These are phyloP conservation scores for Gossypium bickii DNA, from an alignment of 345 rosid species.

Conservation along the genomic window DNA sequence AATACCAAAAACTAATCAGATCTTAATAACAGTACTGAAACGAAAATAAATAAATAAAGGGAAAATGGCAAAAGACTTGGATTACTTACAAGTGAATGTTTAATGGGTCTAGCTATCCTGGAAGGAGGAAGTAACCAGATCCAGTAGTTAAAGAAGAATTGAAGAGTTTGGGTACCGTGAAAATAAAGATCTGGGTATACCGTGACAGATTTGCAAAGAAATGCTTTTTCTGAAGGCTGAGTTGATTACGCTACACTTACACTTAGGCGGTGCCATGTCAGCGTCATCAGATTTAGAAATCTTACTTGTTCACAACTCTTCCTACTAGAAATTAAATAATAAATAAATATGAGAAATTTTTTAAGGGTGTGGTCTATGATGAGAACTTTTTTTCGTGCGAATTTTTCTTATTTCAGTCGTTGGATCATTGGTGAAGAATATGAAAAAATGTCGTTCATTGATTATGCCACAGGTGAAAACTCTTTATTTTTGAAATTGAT, in stretches of 20 bases:
- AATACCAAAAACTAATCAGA: constrained; percentile 3
- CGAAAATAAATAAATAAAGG: background rate
- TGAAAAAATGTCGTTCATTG: no score
- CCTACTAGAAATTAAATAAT: no score
- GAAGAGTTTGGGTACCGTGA: background rate
- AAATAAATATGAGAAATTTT: no score
- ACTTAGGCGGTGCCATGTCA: constrained; percentile 4
- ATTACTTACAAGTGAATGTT: constrained; percentile 30
- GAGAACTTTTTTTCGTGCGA: no score
- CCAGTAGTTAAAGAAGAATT: background rate
- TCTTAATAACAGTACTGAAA: constrained; percentile 3
- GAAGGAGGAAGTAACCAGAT: constrained; percentile 9
- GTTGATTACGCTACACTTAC: constrained; percentile 7
- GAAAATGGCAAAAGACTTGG: background rate
- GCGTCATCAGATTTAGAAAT: background rate
- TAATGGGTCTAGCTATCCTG: constrained; percentile 17
- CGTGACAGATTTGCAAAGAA: background rate
- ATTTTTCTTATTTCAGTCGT: no score
- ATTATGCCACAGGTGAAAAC: no score
- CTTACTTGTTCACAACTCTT: background rate
- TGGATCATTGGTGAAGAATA: no score
- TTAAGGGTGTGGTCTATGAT: no score
- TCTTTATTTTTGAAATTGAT: no score
- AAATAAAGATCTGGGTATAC: constrained; percentile 2
- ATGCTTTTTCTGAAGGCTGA: background rate